Evolutionary conservation across 306 rosid species (phyloP), one percentile per base, ranked within the genome.

Genomic region (Cicer arietinum): DNA sequence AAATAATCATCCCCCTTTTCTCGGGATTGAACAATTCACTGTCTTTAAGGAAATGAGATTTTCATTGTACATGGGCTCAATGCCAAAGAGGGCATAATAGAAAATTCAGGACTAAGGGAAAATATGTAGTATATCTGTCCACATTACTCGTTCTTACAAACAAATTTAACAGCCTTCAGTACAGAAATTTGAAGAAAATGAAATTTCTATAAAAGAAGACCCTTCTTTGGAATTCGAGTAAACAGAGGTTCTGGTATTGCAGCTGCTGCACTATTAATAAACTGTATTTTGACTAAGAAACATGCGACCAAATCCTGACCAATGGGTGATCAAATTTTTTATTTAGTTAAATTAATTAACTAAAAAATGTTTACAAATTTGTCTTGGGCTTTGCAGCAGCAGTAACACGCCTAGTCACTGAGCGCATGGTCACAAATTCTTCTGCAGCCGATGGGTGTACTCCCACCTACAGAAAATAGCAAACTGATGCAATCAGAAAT

Each of bases 351-450:
- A 7, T 13, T 60, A 37, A 60, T 39, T 35, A 12, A 30, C 30
- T 9, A 18, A 37, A 25, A 74, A 8, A 1, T 10, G 50, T 46
- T 13, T 69, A 81, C 51, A 81, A 72, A 40, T 64, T 81, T 51
- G 85, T 93, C 79, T 89, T 90, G 17, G 84, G 95, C 69, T 91
- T 89, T 50, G 77, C 48, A 58, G 70, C 14, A 6, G 74, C 94
- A 18, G 89, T 48, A 67, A 94, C 76, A 39, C 89, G 83, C 89
- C 96, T 90, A 0, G 93, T 70, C 66, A 76, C 88, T 1, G 95
- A 67, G 42, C 99, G 83, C 99, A 94, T 94, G 62, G 99, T 94
- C 64, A 94, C 99, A 64, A 94, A 94, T 80, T 94, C 99, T 85
- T 94, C 99, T 0, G 99, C 96, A 2, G 99, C 63, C 69, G 93